Evolutionary conservation across 225 moss, liverwort and hornwort species (phyloP), one percentile per base, ranked within the genome.

Genomic region (Polytrichum commune): DNA sequence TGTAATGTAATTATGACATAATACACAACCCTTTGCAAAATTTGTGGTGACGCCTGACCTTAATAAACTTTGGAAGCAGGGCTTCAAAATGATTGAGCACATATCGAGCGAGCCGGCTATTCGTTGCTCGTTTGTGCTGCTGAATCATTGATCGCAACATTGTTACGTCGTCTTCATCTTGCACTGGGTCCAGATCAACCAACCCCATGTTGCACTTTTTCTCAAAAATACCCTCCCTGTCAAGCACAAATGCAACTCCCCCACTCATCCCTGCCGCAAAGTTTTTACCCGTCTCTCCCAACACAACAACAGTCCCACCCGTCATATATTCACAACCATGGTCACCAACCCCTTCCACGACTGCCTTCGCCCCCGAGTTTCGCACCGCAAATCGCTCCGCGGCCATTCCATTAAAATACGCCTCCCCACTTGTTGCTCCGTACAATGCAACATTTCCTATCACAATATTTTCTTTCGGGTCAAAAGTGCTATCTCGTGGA

Each of bases 281-380:
- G 65, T 92, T 94, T 74, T 92, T 92, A 22, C 92, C 90, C 0
- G 93, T 94, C 57, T 80, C 82, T 6, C 93, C 93, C 4, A 94
- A 79, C 62, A 94, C 93, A 23, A 95, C 89, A 5, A 95, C 85
- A 2, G 54, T 78, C 27, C 90, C 94, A 58, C 92, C 92, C 1
- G 92, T 95, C 94, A 92, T 92, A 63, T 95, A 95, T 70, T 95
- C 92, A 66, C 94, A 95, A 30, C 94, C 90, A 78, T 92, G 94
- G 71, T 95, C 94, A 25, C 94, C 94, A 4, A 92, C 88, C 69
- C 94, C 94, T 73, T 95, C 94, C n/a, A 95, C 94, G 4, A 95
- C 94, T 26, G 94, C 76, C 32, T 75, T 92, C 6, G 87, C 92
- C 30, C 93, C 93, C 5, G 93, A 94, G 69, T 94, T 94, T 0